Evolutionary conservation across 2,329 filamentous ascomycete genomes (phyloP).

Genomic region (Fusarium papillatum): DNA sequence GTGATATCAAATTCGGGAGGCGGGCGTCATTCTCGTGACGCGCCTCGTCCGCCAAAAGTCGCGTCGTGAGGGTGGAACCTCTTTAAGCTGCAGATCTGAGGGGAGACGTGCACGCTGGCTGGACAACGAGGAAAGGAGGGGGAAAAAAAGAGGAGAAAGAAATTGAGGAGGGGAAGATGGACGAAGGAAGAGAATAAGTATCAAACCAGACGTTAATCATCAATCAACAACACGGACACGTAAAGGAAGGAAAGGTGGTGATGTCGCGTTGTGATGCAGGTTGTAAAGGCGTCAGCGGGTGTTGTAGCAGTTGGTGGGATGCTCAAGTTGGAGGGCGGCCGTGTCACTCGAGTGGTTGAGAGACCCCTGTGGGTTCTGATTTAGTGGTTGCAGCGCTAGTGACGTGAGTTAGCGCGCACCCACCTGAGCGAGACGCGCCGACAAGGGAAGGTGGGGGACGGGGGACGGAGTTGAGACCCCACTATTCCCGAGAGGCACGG

Average conservation of each 20-base stretch:
- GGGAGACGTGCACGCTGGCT: slow-evolving; percentile 32
- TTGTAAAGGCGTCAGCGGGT: slow-evolving; percentile 13
- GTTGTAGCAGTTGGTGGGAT: slow-evolving; percentile 11
- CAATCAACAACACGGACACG: not conserved
- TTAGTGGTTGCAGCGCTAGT: slow-evolving; percentile 34
- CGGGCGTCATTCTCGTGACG: slow-evolving; percentile 57
- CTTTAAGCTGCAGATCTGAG: slow-evolving; percentile 39
- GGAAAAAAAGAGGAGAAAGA: slow-evolving; percentile 7
- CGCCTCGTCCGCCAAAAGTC: slow-evolving; percentile 47
- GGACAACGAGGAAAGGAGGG: slow-evolving; percentile 17
- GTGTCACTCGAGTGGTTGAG: slow-evolving; percentile 38
- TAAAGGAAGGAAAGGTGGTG: slow-evolving; percentile 6
- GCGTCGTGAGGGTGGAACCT: slow-evolving; percentile 47
- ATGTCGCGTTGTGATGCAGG: slow-evolving; percentile 28
- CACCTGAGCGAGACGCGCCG: slow-evolving; percentile 5
- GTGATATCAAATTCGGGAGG: slow-evolving; percentile 49
- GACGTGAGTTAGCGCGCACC: slow-evolving; percentile 34
- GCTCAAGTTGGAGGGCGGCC: slow-evolving; percentile 34
- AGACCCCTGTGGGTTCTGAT: slow-evolving; percentile 20
- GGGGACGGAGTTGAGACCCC: slow-evolving; percentile 17
- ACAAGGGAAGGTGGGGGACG: slow-evolving; percentile 10
- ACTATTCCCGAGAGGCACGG: slow-evolving; percentile 11
- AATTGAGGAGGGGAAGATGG: not conserved
- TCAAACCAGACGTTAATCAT: slow-evolving; percentile 12
- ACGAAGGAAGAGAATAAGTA: not conserved